Base-by-base conservation (phyloP, 805 yeast genomes). In the Hanseniaspora lachancei region DNA sequence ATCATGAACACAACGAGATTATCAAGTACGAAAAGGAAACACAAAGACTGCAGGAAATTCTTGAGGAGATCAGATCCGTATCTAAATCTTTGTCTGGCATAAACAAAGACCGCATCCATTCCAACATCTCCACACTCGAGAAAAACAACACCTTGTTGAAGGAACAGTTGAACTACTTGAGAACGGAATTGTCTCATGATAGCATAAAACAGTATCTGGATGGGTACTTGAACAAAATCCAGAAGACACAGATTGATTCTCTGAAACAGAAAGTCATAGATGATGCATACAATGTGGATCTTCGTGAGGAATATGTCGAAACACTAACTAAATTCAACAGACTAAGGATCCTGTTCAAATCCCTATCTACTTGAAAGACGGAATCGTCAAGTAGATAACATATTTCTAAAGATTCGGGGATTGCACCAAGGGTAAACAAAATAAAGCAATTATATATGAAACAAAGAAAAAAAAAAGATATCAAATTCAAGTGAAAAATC, bases 201-300 rank as follows among this genome's bases (percentile, higher is more conserved):
- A 36, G 18, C 24, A 49, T 63, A 29, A 71, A 72, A 44, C 58
- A 60, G 1, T 64, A 71, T 16, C 71, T 76, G 70, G 60, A 67
- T 50, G 65, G 66, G 39, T 74, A 72, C 39, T 75, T 71, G 60
- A 66, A 74, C 48, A 61, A 66, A 18, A 67, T 52, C 13, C 39
- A 52, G 21, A 44, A 27, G 16, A 27, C 40, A 35, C 49, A 52
- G 36, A 60, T 76, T 12, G 65, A 67, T 21, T 49, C 69, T 3
- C 63, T 71, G 5, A 59, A 50, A 10, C 69, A 73, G 27, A 68
- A 71, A 16, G 58, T 62, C 6, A 53, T 59, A 18, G 58, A 65
- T n/a, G 48, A 55, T n/a, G 57, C 46, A 9, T 35, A 56, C 24
- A 58, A 63, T 57, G 48, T 54, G n/a, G 20, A 57, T 47, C 10